Percentiles rank a stretch among this genome's conserved stretches.
Evolutionary conservation across 345 rosid species (phyloP).

Genomic region (Brassica carinata): DNA sequence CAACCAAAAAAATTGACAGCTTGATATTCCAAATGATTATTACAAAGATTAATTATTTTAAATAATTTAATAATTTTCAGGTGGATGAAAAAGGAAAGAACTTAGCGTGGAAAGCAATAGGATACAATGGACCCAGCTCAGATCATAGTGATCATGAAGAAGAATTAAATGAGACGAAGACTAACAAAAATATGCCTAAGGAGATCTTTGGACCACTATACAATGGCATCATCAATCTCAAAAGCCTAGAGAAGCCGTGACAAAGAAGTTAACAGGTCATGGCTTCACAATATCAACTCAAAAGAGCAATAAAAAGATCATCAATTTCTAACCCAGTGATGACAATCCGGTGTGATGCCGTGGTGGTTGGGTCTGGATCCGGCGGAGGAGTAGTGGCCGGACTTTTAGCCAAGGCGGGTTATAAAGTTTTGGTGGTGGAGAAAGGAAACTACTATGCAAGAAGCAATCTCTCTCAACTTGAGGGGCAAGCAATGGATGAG

Average conservation of each 20-base stretch:
- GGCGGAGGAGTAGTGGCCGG: slow-evolving; percentile 89
- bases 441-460: slow-evolving; percentile 75
- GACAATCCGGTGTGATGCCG: slow-evolving; percentile 69
- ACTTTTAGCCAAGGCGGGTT: slow-evolving; percentile 70
- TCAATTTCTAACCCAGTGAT: slow-evolving; percentile 43
- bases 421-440: slow-evolving; percentile 75
- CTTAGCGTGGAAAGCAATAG: slow-evolving; percentile 75
- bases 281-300: slow-evolving; percentile 53
- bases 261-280: slow-evolving; percentile 37
- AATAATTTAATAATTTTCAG: slow-evolving; percentile 35
- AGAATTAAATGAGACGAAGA: slow-evolving; percentile 29
- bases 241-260: slow-evolving; percentile 50
- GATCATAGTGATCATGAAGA: slow-evolving; percentile 48
- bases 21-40: slow-evolving; percentile 8
- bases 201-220: slow-evolving; percentile 63
- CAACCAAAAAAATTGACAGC: too few relatives aligned
- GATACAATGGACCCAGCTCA: slow-evolving; percentile 57
- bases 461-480: slow-evolving; percentile 69
- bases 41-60: background rate
- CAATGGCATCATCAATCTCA: slow-evolving; percentile 53
- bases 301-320: slow-evolving; percentile 8
- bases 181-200: slow-evolving; percentile 37
- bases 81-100: slow-evolving; percentile 61
- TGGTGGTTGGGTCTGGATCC: slow-evolving; percentile 81
- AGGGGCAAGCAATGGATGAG: slow-evolving; percentile 74